Percentiles rank a stretch among this genome's conserved stretches.
Conservation (phyloP, 2,329 filamentous ascomycete genomes). For the Xylariaceae sp. region DNA sequence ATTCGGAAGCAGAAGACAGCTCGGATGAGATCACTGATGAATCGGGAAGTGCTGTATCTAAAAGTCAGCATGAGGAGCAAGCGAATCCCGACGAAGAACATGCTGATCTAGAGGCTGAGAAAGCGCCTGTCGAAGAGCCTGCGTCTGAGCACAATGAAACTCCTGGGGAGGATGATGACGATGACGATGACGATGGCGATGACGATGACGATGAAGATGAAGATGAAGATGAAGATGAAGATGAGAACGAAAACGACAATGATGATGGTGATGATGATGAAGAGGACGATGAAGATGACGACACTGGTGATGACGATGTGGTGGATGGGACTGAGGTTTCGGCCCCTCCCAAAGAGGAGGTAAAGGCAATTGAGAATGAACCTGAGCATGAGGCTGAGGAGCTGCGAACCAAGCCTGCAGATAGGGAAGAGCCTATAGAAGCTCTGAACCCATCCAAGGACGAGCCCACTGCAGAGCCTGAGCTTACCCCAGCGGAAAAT, state of each 20-base stretch:
- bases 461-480: conserved; percentile 9
- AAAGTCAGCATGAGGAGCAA: conserved; percentile 5
- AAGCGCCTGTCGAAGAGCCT: conserved; percentile 1
- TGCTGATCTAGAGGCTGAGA: background rate
- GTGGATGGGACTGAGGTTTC: background rate
- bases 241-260: too few species aligned
- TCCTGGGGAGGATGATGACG: background rate
- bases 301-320: background rate
- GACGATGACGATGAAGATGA: too few species aligned
- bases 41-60: background rate
- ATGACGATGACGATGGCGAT: too few species aligned
- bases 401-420: conserved; percentile 1
- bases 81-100: background rate
- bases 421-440: conserved; percentile 2
- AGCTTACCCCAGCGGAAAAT: background rate
- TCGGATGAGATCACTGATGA: background rate
- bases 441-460: conserved; percentile 10
- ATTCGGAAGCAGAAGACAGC: background rate
- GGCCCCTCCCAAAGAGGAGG: background rate
- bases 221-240: too few species aligned
- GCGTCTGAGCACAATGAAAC: conserved; percentile 3
- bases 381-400: background rate
- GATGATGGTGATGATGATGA: too few species aligned
- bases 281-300: too few species aligned
- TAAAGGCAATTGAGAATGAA: background rate